Evolutionary conservation across 257 asterid species (phyloP), one percentile per base, ranked within the genome.

Genomic region (Capsicum rhomboideum): DNA sequence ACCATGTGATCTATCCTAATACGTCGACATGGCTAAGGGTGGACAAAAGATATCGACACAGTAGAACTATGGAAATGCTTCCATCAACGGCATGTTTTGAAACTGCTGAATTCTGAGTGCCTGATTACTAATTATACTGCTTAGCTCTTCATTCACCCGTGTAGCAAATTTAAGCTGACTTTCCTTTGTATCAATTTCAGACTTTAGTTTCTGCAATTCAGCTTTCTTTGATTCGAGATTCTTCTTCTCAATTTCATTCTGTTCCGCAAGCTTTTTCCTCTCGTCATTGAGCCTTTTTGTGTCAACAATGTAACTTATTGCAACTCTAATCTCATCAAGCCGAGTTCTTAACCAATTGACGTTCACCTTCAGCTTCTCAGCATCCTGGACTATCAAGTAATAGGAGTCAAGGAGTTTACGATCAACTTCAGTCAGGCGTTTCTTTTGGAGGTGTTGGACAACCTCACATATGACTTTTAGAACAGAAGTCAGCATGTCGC

Each of bases 271-370:
- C 68, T 59, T 77, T 8, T 85, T 50, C 85, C 26, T 85, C 52
- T 85, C 87, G 50, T 52, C 23, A 2, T 28, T 68, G 81, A 87
- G 9, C 2, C 34, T 53, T n/a, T 59, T 78, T 10, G 58, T 85
- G 4, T 83, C 90, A 26, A 31, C 56, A 1, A 21, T 49, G 20
- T 29, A 83, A 31, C 18, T 55, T 11, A 74, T 23, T 34, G 90
- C 90, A 88, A 21, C 14, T 12, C 82, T 29, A 88, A 49, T 87
- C 88, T 55, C 84, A 88, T 87, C 37, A 26, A 88, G 87, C 23
- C 86, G 80, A 29, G 67, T 34, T 17, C 17, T 77, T 34, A 88
- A 34, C 89, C 89, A 88, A 46, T 59, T 59, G 86, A 86, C 89
- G 16, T 29, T 29, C 12, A 88, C 50, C 83, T 88, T 88, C 89